A percentile compares a stretch with the other conserved stretches of the same genome.
Evolutionary conservation across 306 rosid species (phyloP).

Genomic region (Hippophae gyantsensis): DNA sequence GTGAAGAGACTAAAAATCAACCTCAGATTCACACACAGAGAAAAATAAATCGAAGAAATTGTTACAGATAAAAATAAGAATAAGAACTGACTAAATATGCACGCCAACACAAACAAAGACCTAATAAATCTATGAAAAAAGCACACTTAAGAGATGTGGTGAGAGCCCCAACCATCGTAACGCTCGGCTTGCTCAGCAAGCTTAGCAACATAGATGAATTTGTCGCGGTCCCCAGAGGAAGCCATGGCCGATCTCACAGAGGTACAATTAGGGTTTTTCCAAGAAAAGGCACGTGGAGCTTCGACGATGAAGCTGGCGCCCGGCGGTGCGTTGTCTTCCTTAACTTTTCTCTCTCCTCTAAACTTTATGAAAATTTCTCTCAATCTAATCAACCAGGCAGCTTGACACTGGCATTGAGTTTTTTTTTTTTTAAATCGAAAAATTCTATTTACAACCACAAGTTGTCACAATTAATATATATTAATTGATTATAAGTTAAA

Average conservation of each 20-base stretch:
- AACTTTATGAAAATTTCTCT: too few species aligned
- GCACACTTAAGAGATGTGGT: not conserved
- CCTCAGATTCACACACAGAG: not conserved
- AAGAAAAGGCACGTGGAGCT: too few species aligned
- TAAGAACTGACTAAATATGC: not conserved
- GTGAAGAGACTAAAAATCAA: not conserved
- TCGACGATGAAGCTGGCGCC: too few species aligned
- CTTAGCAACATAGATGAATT: slow-evolving; percentile 69
- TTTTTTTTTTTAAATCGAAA: too few species aligned
- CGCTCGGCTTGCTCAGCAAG: slow-evolving; percentile 96
- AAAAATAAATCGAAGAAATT: not conserved
- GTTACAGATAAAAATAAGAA: not conserved
- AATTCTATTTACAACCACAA: too few species aligned
- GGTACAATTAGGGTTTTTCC: slow-evolving; percentile 34
- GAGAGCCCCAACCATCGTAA: slow-evolving; percentile 55
- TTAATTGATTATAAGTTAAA: too few species aligned
- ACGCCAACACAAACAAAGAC: not conserved
- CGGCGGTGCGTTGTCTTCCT: too few species aligned
- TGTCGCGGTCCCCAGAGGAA: slow-evolving; percentile 59
- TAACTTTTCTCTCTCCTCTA: too few species aligned
- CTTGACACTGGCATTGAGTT: too few species aligned
- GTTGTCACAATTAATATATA: too few species aligned
- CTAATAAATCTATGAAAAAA: not conserved
- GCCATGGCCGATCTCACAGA: slow-evolving; percentile 55
- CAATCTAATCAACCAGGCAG: too few species aligned